These are phyloP conservation scores for Globisporangium paddicum DNA, from an alignment of 352 stramenopile genomes.

Conservation along the genomic window DNA sequence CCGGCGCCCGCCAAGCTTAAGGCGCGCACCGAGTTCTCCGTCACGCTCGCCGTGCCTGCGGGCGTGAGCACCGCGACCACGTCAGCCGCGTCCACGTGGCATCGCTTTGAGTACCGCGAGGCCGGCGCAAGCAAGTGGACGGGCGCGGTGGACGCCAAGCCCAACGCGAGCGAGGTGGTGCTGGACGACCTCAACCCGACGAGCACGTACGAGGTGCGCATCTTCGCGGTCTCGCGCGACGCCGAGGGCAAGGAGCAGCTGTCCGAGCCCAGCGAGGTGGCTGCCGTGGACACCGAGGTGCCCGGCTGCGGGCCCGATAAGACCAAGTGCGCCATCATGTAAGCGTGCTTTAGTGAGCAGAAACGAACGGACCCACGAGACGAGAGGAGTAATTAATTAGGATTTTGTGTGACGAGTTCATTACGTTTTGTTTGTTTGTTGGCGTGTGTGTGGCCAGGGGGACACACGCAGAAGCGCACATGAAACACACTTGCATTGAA, in stretches of 20 bases:
- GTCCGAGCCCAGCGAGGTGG: constrained; percentile 61
- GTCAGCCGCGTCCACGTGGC: constrained; percentile 22
- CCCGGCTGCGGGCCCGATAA: constrained; percentile 67
- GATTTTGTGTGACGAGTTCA: constrained; percentile 9
- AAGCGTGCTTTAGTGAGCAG: too few species aligned
- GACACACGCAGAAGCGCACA: constrained; percentile 1
- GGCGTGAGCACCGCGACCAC: constrained; percentile 6
- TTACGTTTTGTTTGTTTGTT: too few species aligned
- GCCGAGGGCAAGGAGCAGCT: constrained; percentile 34
- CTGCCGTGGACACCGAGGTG: constrained; percentile 85
- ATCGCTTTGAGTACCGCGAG: constrained; percentile 75
- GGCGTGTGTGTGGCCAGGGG: too few species aligned
- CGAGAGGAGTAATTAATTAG: not conserved
- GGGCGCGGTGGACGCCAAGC: constrained; percentile 32
- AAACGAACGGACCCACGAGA: not conserved
- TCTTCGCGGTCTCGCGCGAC: constrained; percentile 51
- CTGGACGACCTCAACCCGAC: constrained; percentile 86
- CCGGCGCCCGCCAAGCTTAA: constrained; percentile 69
- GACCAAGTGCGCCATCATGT: constrained; percentile 14
- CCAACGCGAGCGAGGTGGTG: constrained; percentile 41
- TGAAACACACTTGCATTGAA: not conserved
- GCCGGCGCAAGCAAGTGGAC: constrained; percentile 38
- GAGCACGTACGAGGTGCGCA: constrained; percentile 83
- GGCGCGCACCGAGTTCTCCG: constrained; percentile 74
- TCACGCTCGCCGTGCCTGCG: constrained; percentile 57